phyloP scores from a whole-genome alignment of 2,329 filamentous ascomycete genomes.

The Fusarium pseudoanthophilum region DNA sequence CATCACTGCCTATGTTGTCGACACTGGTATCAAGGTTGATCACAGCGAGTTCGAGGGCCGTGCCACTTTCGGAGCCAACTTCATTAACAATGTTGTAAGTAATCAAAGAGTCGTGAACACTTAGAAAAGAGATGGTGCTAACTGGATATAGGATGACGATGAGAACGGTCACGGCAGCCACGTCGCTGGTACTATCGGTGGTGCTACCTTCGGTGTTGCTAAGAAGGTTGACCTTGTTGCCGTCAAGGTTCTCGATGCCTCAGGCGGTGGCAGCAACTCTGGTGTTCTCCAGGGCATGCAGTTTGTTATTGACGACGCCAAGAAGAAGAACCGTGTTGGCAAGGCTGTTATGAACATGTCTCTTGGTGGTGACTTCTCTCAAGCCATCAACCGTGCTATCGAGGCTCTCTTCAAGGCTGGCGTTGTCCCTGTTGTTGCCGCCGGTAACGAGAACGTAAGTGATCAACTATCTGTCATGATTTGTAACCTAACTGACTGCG shows the following conservation, averaged over 20 bases:
- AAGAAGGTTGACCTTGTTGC: conserved; percentile 58
- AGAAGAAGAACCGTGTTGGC: conserved; percentile 54
- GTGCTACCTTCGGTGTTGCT: conserved; percentile 70
- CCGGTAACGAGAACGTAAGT: conserved; percentile 65
- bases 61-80: conserved; percentile 64
- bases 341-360: conserved; percentile 74
- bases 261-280: conserved; percentile 51
- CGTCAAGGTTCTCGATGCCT: conserved; percentile 69
- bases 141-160: conserved; percentile 56
- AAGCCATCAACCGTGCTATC: conserved; percentile 66
- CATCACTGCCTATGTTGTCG: conserved; percentile 72
- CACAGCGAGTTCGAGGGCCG: conserved; percentile 69
- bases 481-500: conserved; percentile 12
- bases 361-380: conserved; percentile 61
- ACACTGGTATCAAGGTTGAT: conserved; percentile 69
- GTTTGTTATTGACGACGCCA: conserved; percentile 61
- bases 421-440: conserved; percentile 68
- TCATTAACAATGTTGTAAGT: conserved; percentile 59
- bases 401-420: conserved; percentile 60
- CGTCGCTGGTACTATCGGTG: conserved; percentile 70
- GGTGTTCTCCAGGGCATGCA: conserved; percentile 68
- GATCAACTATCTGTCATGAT: neutral
- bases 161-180: conserved; percentile 73
- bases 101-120: neutral
- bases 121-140: neutral